Conservation (phyloP, 2,329 filamentous ascomycete genomes). For the Ceratocystis alfenasii region DNA sequence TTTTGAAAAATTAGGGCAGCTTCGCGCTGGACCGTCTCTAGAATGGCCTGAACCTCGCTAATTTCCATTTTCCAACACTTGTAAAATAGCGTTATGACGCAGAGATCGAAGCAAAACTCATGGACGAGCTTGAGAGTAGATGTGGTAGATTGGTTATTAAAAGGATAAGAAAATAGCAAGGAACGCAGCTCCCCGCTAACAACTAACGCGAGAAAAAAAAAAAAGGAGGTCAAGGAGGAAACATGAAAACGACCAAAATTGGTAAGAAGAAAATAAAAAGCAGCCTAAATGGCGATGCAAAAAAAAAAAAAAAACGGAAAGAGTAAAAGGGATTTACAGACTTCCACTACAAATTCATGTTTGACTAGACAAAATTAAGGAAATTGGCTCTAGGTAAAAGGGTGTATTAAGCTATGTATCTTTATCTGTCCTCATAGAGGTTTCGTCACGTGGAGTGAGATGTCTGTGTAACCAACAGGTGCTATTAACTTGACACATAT, state of each 20-base stretch:
- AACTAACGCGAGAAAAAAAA: slow-evolving; percentile 1
- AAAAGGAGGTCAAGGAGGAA: slow-evolving; percentile 12
- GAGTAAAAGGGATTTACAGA: neutral
- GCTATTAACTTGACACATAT: no score
- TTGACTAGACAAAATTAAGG: no score
- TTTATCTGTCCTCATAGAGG: no score
- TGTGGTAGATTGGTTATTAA: neutral
- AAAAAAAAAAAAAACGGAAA: neutral
- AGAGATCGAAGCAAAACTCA: neutral
- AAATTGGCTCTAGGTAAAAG: no score
- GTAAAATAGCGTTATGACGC: neutral
- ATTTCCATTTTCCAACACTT: slow-evolving; percentile 44
- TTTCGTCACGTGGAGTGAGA: no score
- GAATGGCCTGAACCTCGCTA: slow-evolving; percentile 45
- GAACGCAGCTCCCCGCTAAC: neutral
- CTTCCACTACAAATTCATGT: no score
- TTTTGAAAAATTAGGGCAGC: slow-evolving; percentile 63
- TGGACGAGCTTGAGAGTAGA: neutral
- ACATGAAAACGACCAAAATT: slow-evolving; percentile 4
- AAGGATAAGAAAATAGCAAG: neutral
- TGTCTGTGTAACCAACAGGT: no score
- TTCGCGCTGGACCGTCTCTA: slow-evolving; percentile 41
- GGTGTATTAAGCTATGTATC: no score
- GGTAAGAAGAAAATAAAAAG: neutral
- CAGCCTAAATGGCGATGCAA: neutral